Base-by-base conservation (phyloP, 2,329 filamentous ascomycete genomes). In the Leptographium radiaticola region DNA sequence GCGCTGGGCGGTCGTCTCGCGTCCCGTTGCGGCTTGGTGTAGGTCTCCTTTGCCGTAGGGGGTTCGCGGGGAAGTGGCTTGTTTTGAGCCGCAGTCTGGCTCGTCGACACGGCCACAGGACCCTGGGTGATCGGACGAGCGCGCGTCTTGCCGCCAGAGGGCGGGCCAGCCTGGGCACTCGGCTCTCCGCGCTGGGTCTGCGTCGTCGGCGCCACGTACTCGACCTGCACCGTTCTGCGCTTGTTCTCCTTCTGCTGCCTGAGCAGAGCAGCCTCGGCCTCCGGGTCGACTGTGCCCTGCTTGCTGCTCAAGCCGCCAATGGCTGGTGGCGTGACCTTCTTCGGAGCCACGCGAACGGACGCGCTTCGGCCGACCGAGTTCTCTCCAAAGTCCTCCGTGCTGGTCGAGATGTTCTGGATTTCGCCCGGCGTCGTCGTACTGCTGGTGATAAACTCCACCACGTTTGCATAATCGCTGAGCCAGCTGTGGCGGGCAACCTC, bases 401-500 rank as follows among this genome's bases (percentile, higher is more conserved):
- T 74, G 11, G 87, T 79, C 1, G 87, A 86, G 2, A 87, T 83
- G 61, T 89, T 87, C 60, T 89, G 83, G 61, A 94, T 90, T 62
- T 97, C 90, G 50, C 80, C 82, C 12, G 88, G 83, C 52, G 86
- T 88, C 10, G 91, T 96, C 6, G 89, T 95, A 65, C 85, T 91
- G 69, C 93, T 97, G 25, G 93, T 97, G 64, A 98, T 96, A 67
- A 96, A 90, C 64, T 90, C 88, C 49, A 98, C 91, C 49, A 97
- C 85, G 65, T 95, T 88, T n/a, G 90, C 86, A 66, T 93, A 98
- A 66, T 97, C 93, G 70, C 87, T 95, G 60, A 98, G 72, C 93
- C 93, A 98, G 71, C 93, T 98, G 70, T 98, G 93, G 52, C 93
- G 83, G 48, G 93, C 93, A 45, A 98, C 93, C 67, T 98, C 93